phyloP scores from a whole-genome alignment of 2,329 filamentous ascomycete species.

The Botryotinia globosa region DNA sequence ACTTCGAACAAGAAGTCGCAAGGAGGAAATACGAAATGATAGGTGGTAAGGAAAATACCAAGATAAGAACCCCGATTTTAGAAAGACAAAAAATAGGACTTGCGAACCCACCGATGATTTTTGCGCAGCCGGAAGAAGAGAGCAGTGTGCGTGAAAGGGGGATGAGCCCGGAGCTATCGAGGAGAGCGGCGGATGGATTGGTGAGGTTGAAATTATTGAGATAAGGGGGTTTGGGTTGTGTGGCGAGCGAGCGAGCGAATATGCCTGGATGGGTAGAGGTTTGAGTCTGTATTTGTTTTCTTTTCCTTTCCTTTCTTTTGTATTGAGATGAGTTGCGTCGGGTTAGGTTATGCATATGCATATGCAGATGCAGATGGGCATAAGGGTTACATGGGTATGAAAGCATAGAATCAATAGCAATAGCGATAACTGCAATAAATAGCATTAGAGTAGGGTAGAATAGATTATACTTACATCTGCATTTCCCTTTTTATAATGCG shows the following conservation, averaged over 20 bases:
- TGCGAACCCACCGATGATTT: neutral
- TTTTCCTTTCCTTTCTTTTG: neutral
- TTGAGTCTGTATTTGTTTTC: neutral
- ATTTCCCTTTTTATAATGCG: neutral
- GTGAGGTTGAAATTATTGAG: conserved; percentile 39
- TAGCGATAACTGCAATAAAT: neutral
- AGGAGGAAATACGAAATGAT: neutral
- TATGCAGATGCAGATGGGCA: neutral
- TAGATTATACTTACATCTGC: neutral
- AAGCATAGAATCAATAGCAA: neutral
- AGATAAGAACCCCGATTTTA: neutral
- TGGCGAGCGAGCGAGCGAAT: neutral
- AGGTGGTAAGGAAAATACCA: neutral
- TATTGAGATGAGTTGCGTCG: neutral
- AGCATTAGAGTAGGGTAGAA: neutral
- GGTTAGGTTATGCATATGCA: neutral
- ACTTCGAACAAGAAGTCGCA: neutral
- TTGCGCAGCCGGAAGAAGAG: neutral
- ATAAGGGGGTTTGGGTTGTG: neutral
- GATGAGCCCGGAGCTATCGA: conserved; percentile 40
- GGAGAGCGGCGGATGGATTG: conserved; percentile 52
- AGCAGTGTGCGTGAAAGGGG: conserved; percentile 15
- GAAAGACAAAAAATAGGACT: neutral
- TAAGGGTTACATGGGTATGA: neutral
- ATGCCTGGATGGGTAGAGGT: neutral